Conservation (phyloP, 352 stramenopile species). For the Paralagenidium karlingii region DNA sequence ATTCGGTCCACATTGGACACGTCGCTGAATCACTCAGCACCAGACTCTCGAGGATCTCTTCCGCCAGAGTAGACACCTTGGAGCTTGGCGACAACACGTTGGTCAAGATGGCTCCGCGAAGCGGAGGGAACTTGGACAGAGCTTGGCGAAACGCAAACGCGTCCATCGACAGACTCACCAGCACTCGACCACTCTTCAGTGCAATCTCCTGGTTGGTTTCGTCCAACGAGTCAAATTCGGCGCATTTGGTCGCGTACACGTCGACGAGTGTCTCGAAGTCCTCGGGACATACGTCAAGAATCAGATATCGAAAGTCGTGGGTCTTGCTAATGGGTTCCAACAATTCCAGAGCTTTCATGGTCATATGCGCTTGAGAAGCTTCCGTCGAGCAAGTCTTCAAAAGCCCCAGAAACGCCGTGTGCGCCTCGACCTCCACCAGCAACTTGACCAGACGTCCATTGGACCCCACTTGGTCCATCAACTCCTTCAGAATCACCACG, state of each 20-base stretch:
- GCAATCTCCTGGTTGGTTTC: constrained; percentile 35
- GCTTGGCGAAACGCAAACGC: constrained; percentile 71
- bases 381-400: too few species aligned
- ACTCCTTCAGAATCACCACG: constrained; percentile 40
- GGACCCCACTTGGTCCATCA: constrained; percentile 40
- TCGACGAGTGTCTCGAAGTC: constrained; percentile 36
- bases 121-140: constrained; percentile 47
- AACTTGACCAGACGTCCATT: constrained; percentile 53
- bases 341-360: constrained; percentile 19
- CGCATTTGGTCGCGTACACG: constrained; percentile 34
- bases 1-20: constrained; percentile 63
- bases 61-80: constrained; percentile 38
- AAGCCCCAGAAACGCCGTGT: constrained; percentile 53
- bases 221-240: constrained; percentile 10
- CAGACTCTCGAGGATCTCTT: constrained; percentile 63
- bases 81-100: constrained; percentile 44
- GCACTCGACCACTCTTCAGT: constrained; percentile 29
- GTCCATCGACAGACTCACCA: constrained; percentile 60
- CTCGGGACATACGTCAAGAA: constrained; percentile 45
- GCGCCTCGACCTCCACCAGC: constrained; percentile 50
- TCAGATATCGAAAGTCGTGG: constrained; percentile 49
- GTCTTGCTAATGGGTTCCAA: constrained; percentile 38
- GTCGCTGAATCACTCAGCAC: constrained; percentile 73
- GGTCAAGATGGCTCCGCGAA: constrained; percentile 37
- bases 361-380: too few species aligned